A percentile compares a stretch with the other conserved stretches of the same genome.
Evolutionary conservation across 345 rosid genomes (phyloP).

Genomic region (Kernera saxatilis): DNA sequence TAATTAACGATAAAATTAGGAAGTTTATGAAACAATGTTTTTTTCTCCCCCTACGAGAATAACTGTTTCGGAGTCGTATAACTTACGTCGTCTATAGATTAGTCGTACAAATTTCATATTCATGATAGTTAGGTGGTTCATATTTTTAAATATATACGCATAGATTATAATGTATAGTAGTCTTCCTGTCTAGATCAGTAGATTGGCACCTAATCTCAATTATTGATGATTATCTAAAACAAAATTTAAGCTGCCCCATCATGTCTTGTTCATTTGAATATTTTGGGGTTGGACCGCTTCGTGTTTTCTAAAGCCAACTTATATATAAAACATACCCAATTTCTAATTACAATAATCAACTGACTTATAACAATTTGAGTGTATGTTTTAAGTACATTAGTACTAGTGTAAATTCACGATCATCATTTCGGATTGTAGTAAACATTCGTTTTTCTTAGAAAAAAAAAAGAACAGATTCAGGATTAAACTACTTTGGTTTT

Average conservation of each 20-base stretch:
- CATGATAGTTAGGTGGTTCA: slow-evolving; percentile 6
- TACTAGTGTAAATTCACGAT: not conserved
- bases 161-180: not conserved
- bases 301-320: slow-evolving; percentile 5
- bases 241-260: not conserved
- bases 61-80: not conserved
- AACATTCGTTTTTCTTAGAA: no score
- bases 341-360: not conserved
- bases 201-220: slow-evolving; percentile 13
- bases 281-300: not conserved
- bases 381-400: not conserved
- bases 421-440: no score
- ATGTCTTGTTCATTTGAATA: not conserved
- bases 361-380: not conserved
- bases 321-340: not conserved
- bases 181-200: not conserved
- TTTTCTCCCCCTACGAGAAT: not conserved
- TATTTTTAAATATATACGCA: not conserved
- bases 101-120: not conserved
- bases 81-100: not conserved
- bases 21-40: not conserved
- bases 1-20: not conserved
- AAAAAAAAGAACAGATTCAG: no score
- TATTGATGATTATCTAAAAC: slow-evolving; percentile 6
- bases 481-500: not conserved